Evolutionary conservation across 2,329 filamentous ascomycete genomes (phyloP), one percentile per base, ranked within the genome.

Genomic region (Rhinocladiella similis): DNA sequence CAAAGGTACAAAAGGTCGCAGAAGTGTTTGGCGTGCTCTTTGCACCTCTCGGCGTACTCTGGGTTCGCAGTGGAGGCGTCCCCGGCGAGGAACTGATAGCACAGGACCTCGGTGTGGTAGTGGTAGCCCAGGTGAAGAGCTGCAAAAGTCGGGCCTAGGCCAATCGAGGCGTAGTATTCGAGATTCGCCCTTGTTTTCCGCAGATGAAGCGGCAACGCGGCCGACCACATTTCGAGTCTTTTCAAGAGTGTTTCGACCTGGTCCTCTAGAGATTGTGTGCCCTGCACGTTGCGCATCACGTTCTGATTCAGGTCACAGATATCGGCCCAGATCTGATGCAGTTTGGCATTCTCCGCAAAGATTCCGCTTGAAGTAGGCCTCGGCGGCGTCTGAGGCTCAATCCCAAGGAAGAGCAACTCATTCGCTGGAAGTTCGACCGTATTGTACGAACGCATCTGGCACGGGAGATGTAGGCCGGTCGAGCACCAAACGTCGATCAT

Each of bases 71-170:
- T 43, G 10, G 60, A 47, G 3, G 61, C 55, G n/a, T 67, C 64
- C n/a, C 69, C 65, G 36, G 72, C 69, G 0, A 79, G 68, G 60
- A 76, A 78, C 50, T 76, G 75, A 54, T 78, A 79, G 63, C 73
- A 77, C 2, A 80, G 71, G 14, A 79, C 68, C 47, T 77, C 73
- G 3, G 70, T 69, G 55, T 74, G 77, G 59, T 79, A 72, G 47
- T 78, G 73, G 56, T 77, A 78, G 3, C 76, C 75, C 2, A 79
- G 65, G 57, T 79, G 73, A 2, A 79, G 67, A 1, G 74, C 74
- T 1, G 74, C 71, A 49, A 77, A 79, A 13, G 72, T 68, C 5
- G 72, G 67, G 5, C 76, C 76, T 3, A 77, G 68, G 2, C 75
- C 73, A 38, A 71, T 64, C 0, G 64, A 60, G 16, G 70, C 63